Base-by-base conservation (phyloP, 2,329 filamentous ascomycete species). In the Microascus cirrosus region DNA sequence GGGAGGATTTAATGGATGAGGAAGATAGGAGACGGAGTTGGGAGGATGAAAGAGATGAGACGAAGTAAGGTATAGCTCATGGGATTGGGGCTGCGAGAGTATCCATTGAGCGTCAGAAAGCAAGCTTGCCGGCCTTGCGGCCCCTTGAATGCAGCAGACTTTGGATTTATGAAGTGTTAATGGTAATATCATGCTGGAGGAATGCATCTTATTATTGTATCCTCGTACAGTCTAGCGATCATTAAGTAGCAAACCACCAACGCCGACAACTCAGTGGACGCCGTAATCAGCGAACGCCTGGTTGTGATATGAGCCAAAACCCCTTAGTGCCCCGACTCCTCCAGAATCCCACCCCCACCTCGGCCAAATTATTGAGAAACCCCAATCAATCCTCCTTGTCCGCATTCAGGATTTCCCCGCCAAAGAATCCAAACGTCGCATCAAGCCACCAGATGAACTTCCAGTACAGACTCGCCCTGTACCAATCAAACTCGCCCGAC, bases 401-500 rank as follows among this genome's bases (percentile, higher is more conserved):
- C 11, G 74, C 73, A 63, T 71, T 77, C 60, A 78, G 73, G 58
- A 85, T 79, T 63, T 84, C 82, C 24, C 81, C 77, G 50, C 77
- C 76, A 66, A 85, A 85, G 45, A 85, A 71, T 3, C 76, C 72
- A 65, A 85, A 83, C 57, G 75, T 77, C 20, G 74, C 72, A 65
- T 86, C 83, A 25, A 86, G 71, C 73, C 77, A 84, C 73, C 79
- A 86, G 63, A 86, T 81, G 51, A 86, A 65, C 69, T 81, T 82
- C 84, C 84, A 87, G 71, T 86, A 87, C 60, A 86, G 69, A 60
- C 82, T 86, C 12, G 84, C 84, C 53, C 74, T 74, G 50, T 82
- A 81, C 76, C 85, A 88, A 70, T 96, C 92, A 64, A 96, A 92
- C 50, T 83, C 84, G 59, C 89, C 89, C 51, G 80, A 76, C 57